Evolutionary conservation across 345 rosid species (phyloP), one percentile per base, ranked within the genome.

Genomic region (Rubroshorea leprosula): DNA sequence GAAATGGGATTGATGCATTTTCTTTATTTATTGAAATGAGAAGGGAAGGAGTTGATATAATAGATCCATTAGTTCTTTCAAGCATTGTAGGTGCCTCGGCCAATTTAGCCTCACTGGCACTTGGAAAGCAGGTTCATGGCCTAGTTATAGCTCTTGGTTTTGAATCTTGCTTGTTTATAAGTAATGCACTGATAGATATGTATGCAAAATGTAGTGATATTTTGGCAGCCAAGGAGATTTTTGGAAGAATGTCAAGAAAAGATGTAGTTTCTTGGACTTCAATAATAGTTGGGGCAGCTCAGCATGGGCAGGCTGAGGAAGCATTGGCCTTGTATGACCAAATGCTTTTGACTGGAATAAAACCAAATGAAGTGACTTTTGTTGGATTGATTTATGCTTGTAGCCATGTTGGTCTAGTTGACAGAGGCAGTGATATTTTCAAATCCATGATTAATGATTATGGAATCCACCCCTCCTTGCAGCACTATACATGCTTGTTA

Each of bases 191-290:
- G 18, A 76, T 88, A 18, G 93, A 88, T 58, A 88, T 88, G 96
- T 88, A 88, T 14, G 90, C 90, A 25, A 88, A 88, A 80, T 83
- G 93, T 58, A 83, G 96, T 26, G 90, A 83, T 60, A 65, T 88
- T 60, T 16, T 73, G 62, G 82, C 90, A 21, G 86, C 90, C 31
- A 74, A 61, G 29, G 58, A 59, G 16, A 72, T 88, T 52, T 88
- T 88, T 49, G 49, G 67, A 54, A 60, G 66, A 47, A 76, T 88
- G 86, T 50, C 39, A 1, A 53, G 45, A 52, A 78, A 70, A 72
- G 93, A 85, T 77, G 86, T 88, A 14, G 88, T 88, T 64, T 81
- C 96, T 1, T 88, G 90, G 90, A 88, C 96, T 45, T 85, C 90
- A 0, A 74, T 85, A 14, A 83, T 88, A 29, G 86, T 88, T 54